Conservation (phyloP, 371 early-diverging fungal species). For the Mucor circinelloides region DNA sequence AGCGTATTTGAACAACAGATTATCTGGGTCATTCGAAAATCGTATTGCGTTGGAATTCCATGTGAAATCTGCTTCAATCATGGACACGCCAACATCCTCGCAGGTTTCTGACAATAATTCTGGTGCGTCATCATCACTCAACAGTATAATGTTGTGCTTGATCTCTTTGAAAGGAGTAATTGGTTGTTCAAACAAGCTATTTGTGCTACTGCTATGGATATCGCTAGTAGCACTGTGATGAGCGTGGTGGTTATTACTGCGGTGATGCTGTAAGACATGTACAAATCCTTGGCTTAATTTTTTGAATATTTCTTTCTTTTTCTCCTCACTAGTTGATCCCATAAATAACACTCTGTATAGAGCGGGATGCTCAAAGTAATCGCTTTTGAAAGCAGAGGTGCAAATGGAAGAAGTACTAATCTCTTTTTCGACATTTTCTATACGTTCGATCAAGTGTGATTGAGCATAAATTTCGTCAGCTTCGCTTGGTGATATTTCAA, state of each 20-base stretch:
- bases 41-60: conserved; percentile 27
- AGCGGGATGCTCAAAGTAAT: conserved; percentile 30
- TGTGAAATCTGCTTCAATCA: conserved; percentile 54
- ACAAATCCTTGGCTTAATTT: conserved; percentile 40
- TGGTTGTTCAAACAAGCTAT: conserved; percentile 2
- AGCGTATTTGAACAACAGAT: conserved; percentile 29
- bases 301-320: conserved; percentile 34
- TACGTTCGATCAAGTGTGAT: conserved; percentile 19
- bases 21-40: conserved; percentile 14
- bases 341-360: conserved; percentile 42
- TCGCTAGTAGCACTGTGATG: not conserved
- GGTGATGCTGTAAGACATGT: conserved; percentile 18
- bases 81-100: conserved; percentile 47
- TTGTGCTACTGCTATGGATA: not conserved
- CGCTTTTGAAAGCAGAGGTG: conserved; percentile 11
- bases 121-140: conserved; percentile 19
- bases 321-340: conserved; percentile 36
- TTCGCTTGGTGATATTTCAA: conserved; percentile 11
- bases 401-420: conserved; percentile 25
- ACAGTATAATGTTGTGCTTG: conserved; percentile 36
- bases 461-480: conserved; percentile 14
- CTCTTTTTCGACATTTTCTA: conserved; percentile 16
- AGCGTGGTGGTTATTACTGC: not conserved
- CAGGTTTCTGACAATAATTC: conserved; percentile 27
- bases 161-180: conserved; percentile 33